phyloP scores from a whole-genome alignment of 163 green algal species.

The Scenedesmus sp. region DNA sequence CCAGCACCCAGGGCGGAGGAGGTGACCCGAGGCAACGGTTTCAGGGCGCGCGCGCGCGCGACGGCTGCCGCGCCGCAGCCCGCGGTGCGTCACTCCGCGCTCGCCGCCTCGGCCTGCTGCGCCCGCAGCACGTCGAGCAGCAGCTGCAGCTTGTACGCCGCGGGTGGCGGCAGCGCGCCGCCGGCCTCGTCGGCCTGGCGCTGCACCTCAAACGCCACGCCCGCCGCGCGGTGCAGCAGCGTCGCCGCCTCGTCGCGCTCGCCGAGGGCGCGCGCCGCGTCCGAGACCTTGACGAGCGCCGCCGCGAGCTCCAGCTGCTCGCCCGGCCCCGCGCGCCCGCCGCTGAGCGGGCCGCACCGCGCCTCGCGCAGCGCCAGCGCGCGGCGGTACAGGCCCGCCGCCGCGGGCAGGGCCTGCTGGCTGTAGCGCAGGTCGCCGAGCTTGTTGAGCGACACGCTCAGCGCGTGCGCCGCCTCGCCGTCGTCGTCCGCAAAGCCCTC shows the following conservation, averaged over 20 bases:
- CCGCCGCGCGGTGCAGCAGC: slow-evolving; percentile 9
- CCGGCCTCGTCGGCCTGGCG: no score
- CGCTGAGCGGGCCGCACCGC: background rate
- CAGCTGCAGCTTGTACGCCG: slow-evolving; percentile 15
- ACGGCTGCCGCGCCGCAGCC: no score
- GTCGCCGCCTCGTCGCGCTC: slow-evolving; percentile 13
- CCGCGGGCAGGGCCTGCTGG: slow-evolving; percentile 19
- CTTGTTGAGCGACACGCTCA: slow-evolving; percentile 42
- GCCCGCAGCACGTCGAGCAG: slow-evolving; percentile 27
- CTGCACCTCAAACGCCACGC: slow-evolving; percentile 21
- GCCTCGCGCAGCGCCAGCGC: slow-evolving; percentile 24
- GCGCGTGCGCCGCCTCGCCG: slow-evolving; percentile 30
- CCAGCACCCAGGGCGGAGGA: no score
- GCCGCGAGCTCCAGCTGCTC: slow-evolving; percentile 36
- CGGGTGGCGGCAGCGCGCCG: background rate
- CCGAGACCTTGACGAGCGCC: slow-evolving; percentile 36
- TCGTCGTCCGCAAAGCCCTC: slow-evolving; percentile 8
- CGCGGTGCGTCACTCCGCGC: background rate
- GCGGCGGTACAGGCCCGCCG: slow-evolving; percentile 27
- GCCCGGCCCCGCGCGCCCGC: slow-evolving; percentile 2
- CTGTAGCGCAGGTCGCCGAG: slow-evolving; percentile 24
- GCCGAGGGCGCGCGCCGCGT: slow-evolving; percentile 19
- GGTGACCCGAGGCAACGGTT: no score
- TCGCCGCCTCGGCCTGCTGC: background rate
- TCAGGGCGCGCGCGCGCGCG: no score